phyloP scores from a whole-genome alignment of 345 rosid genomes.

The Salix caprea region DNA sequence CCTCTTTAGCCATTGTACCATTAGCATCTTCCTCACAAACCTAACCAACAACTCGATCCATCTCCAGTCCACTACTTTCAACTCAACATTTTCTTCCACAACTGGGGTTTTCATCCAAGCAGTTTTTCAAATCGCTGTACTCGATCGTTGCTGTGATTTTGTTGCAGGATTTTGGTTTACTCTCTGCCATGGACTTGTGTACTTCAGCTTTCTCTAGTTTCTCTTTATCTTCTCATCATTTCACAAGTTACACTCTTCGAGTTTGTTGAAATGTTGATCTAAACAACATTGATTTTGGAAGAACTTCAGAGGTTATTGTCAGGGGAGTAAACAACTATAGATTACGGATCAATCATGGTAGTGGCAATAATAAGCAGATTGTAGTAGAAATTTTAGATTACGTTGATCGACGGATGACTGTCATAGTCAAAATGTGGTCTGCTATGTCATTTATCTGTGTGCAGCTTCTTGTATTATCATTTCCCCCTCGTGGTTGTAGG shows the following conservation, averaged over 20 bases:
- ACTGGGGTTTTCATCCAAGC: not conserved
- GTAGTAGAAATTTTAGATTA: not conserved
- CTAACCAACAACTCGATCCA: too few relatives aligned
- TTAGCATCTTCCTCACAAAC: not conserved
- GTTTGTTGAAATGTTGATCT: not conserved
- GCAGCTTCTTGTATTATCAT: too few relatives aligned
- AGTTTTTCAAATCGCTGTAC: too few relatives aligned
- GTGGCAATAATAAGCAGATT: too few relatives aligned
- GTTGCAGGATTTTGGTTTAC: not conserved
- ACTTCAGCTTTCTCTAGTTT: not conserved
- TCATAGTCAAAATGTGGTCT: not conserved
- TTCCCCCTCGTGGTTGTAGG: too few relatives aligned
- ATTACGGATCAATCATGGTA: not conserved
- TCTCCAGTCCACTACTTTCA: too few relatives aligned
- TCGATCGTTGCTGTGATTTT: not conserved
- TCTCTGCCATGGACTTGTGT: not conserved
- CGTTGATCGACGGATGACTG: too few relatives aligned
- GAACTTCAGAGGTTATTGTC: not conserved
- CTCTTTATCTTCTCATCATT: not conserved
- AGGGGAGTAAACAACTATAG: too few relatives aligned
- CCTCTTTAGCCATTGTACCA: not conserved
- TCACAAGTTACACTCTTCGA: not conserved
- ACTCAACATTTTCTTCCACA: not conserved
- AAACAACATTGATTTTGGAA: not conserved
- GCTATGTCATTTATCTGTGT: too few relatives aligned